These are phyloP conservation scores for Claviceps sp. DNA, from an alignment of 2,329 filamentous ascomycete genomes.

Conservation along the genomic window DNA sequence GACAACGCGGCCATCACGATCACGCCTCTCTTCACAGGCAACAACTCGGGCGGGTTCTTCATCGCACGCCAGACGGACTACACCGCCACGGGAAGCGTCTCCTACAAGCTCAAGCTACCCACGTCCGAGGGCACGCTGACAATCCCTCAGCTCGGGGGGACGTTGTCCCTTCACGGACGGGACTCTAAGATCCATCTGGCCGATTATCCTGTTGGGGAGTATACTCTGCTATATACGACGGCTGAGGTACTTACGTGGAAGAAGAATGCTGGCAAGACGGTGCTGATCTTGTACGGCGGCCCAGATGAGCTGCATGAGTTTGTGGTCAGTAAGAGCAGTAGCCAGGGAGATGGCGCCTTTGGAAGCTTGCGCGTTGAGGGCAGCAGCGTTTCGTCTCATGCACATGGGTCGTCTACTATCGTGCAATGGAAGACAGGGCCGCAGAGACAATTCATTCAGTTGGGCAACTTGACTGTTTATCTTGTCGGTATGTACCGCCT, in stretches of 20 bases:
- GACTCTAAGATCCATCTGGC: conserved; percentile 57
- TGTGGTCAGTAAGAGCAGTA: conserved; percentile 27
- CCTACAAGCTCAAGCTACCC: conserved; percentile 49
- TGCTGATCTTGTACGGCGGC: conserved; percentile 51
- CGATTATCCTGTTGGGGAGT: conserved; percentile 50
- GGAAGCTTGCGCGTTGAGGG: conserved; percentile 13
- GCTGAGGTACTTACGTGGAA: conserved; percentile 61
- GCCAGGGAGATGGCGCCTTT: not conserved
- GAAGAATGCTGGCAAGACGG: conserved; percentile 42
- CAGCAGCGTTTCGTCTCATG: conserved; percentile 14
- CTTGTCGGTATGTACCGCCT: conserved; percentile 16
- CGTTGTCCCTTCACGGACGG: conserved; percentile 43
- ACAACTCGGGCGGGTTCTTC: conserved; percentile 46
- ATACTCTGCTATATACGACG: conserved; percentile 51
- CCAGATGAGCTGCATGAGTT: conserved; percentile 50
- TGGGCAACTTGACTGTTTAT: conserved; percentile 29
- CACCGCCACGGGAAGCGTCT: conserved; percentile 38
- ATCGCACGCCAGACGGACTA: conserved; percentile 55
- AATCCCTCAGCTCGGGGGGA: conserved; percentile 44
- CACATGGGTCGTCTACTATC: conserved; percentile 9
- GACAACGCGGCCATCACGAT: conserved; percentile 38
- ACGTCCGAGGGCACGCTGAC: conserved; percentile 44
- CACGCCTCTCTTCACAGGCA: conserved; percentile 47
- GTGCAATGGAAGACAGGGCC: conserved; percentile 20
- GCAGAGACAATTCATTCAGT: conserved; percentile 17